Percentiles rank a stretch among this genome's conserved stretches.
phyloP scores from a whole-genome alignment of 148 eudicot genomes.

The Amaranthus hypochondriacus region DNA sequence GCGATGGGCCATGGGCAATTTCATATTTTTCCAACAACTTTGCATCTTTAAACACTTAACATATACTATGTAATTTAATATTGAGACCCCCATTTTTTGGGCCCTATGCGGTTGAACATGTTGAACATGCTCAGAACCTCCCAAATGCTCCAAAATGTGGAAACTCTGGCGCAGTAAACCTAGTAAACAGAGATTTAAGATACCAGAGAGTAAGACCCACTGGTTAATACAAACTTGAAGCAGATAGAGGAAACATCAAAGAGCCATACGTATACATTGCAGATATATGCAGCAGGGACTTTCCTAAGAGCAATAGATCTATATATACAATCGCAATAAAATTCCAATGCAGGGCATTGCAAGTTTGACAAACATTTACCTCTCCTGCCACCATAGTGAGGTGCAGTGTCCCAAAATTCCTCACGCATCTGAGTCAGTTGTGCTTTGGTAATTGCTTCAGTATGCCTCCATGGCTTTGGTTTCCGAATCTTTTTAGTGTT shows the following conservation, averaged over 20 bases:
- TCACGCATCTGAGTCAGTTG: conserved; percentile 73
- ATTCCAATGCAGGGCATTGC: neutral
- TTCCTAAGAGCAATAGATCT: neutral
- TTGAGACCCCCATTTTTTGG: too few relatives aligned
- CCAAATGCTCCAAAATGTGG: too few relatives aligned
- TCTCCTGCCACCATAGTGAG: conserved; percentile 79
- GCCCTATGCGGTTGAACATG: too few relatives aligned
- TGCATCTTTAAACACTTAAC: too few relatives aligned
- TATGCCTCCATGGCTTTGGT: conserved; percentile 85
- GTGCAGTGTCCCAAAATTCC: conserved; percentile 94
- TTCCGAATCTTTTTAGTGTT: conserved; percentile 52
- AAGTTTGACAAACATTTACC: conserved; percentile 29
- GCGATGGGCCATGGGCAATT: too few relatives aligned
- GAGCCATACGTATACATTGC: neutral
- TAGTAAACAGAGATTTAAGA: neutral
- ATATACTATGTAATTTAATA: too few relatives aligned
- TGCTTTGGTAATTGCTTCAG: conserved; percentile 57
- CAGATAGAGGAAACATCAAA: neutral
- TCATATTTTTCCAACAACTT: too few relatives aligned
- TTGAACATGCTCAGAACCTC: too few relatives aligned
- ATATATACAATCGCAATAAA: neutral
- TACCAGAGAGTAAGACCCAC: neutral
- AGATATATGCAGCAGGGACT: neutral
- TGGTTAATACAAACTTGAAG: neutral
- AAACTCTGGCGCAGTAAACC: neutral